phyloP scores from a whole-genome alignment of 2,329 filamentous ascomycete species.

The Ceratocystis papillata region DNA sequence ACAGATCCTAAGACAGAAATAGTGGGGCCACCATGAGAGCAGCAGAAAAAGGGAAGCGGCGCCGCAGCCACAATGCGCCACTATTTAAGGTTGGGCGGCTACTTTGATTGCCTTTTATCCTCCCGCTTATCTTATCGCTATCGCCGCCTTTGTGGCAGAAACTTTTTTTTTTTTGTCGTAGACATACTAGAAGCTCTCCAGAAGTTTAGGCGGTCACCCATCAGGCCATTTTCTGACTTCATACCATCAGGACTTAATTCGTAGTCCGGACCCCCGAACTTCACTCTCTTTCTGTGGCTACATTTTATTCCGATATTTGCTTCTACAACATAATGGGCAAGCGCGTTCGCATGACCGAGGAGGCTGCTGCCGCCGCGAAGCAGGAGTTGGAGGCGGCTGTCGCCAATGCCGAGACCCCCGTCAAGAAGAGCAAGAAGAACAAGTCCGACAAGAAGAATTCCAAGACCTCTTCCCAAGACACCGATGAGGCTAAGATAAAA shows the following conservation, averaged over 20 bases:
- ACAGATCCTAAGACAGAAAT: background rate
- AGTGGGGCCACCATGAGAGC: background rate
- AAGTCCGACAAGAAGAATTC: constrained; percentile 8
- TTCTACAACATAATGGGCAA: constrained; percentile 16
- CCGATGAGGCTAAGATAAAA: background rate
- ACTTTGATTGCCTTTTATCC: background rate
- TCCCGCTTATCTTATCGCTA: constrained; percentile 13
- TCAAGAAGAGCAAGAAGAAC: constrained; percentile 9
- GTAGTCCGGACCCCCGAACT: background rate
- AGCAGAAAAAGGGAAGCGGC: background rate
- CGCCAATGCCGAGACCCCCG: constrained; percentile 1
- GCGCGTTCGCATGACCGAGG: constrained; percentile 18
- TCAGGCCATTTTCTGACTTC: background rate
- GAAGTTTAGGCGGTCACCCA: background rate
- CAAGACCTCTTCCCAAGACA: background rate
- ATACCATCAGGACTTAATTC: background rate
- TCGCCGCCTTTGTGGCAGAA: constrained; percentile 13
- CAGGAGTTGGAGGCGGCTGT: constrained; percentile 14
- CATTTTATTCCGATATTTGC: background rate
- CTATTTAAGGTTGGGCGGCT: background rate
- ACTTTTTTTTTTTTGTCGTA: constrained; percentile 14
- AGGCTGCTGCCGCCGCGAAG: constrained; percentile 15
- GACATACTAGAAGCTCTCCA: background rate
- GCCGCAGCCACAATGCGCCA: background rate
- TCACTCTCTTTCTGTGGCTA: background rate